Percentiles rank a stretch among this genome's conserved stretches.
These are phyloP conservation scores for Moricandia arvensis DNA, from an alignment of 345 rosid species.

Conservation along the genomic window DNA sequence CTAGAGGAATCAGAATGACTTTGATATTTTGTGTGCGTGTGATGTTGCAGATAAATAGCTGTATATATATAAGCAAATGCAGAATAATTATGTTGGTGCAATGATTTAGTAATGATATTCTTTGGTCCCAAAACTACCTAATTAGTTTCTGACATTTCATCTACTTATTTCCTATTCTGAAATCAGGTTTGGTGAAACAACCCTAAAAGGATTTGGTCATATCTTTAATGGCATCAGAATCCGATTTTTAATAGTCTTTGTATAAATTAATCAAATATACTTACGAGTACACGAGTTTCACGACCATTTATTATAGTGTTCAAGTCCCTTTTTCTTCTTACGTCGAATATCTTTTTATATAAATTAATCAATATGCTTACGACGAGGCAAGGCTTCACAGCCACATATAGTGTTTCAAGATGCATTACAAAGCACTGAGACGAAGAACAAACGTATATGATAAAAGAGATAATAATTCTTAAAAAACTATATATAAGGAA, in stretches of 20 bases:
- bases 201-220: not conserved
- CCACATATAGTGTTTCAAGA: not conserved
- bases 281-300: too few relatives aligned
- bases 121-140: not conserved
- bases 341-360: not conserved
- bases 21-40: conserved; percentile 7
- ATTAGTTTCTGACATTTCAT: not conserved
- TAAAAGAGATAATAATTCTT: not conserved
- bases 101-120: not conserved
- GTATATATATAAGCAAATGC: not conserved
- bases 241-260: not conserved
- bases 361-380: not conserved
- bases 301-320: too few relatives aligned
- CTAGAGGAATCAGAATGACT: not conserved
- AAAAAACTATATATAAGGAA: not conserved
- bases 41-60: not conserved
- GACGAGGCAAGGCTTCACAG: not conserved
- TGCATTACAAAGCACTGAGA: not conserved
- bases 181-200: not conserved
- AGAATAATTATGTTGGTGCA: not conserved
- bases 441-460: not conserved
- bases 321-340: too few relatives aligned
- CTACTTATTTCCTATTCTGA: not conserved
- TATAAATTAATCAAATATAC: not conserved
- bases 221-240: not conserved